Percentiles rank a stretch among this genome's conserved stretches.
phyloP scores from a whole-genome alignment of 2,329 filamentous ascomycete species.

The Sarocladium oryzae region DNA sequence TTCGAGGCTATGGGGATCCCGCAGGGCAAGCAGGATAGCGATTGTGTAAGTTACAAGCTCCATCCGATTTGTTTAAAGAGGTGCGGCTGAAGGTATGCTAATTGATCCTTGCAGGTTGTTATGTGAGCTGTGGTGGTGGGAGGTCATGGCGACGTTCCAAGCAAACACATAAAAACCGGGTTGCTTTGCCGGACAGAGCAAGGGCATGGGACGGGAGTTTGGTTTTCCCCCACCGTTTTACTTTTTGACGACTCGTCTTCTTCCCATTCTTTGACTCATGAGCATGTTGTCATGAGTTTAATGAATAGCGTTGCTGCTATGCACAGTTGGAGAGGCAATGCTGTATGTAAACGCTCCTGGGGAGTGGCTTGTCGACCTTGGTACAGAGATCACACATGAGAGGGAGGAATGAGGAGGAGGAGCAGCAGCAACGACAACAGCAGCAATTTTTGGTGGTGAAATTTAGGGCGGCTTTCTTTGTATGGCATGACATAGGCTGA shows the following conservation, averaged over 20 bases:
- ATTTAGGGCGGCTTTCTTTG: neutral
- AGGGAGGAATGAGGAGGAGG: neutral
- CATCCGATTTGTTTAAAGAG: too few relatives aligned
- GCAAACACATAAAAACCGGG: neutral
- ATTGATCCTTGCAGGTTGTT: constrained; percentile 3
- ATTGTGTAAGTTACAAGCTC: constrained; percentile 64
- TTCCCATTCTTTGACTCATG: neutral
- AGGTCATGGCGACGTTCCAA: neutral
- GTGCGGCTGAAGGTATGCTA: too few relatives aligned
- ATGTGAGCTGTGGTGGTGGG: constrained; percentile 5
- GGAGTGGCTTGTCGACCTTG: neutral
- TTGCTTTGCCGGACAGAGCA: constrained; percentile 1
- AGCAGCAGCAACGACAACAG: too few relatives aligned
- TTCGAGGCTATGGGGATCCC: constrained; percentile 99
- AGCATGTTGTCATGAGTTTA: neutral
- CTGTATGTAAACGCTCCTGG: neutral
- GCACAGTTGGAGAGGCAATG: neutral
- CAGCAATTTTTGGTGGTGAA: too few relatives aligned
- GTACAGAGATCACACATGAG: neutral
- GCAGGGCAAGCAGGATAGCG: constrained; percentile 71
- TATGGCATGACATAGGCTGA: neutral
- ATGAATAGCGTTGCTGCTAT: neutral
- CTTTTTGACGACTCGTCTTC: neutral
- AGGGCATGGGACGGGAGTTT: neutral
- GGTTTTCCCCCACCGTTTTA: too few relatives aligned